A percentile compares a stretch with the other conserved stretches of the same genome.
phyloP scores from a whole-genome alignment of 2,329 filamentous ascomycete species.

The Nemania sp. region DNA sequence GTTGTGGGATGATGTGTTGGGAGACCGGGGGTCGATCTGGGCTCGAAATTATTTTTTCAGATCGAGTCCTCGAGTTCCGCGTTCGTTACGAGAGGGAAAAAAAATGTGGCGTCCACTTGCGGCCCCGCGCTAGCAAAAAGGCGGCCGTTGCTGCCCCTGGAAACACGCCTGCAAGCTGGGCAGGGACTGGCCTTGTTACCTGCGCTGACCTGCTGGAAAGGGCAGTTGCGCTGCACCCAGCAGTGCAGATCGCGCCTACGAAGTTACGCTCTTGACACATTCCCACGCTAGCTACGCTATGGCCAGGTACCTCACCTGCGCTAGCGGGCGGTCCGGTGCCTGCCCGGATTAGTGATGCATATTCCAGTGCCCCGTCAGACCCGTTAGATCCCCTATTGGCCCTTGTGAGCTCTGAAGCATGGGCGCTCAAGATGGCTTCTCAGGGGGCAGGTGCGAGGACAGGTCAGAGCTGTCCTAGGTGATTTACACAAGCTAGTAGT shows the following conservation, averaged over 20 bases:
- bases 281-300: conserved; percentile 12
- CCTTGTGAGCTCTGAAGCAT: conserved; percentile 1
- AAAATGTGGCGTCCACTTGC: conserved; percentile 29
- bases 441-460: conserved; percentile 1
- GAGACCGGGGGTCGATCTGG: conserved; percentile 9
- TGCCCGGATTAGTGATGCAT: too few species aligned
- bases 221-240: conserved; percentile 11
- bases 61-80: conserved; percentile 19
- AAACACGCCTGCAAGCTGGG: neutral
- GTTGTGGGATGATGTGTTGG: neutral
- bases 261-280: too few species aligned
- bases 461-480: neutral
- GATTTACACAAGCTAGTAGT: too few species aligned
- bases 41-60: conserved; percentile 20
- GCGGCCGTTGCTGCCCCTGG: conserved; percentile 16
- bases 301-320: conserved; percentile 22
- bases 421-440: conserved; percentile 5
- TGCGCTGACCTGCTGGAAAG: conserved; percentile 14
- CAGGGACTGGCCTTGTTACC: conserved; percentile 7
- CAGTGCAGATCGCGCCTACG: conserved; percentile 10
- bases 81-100: conserved; percentile 23
- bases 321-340: too few species aligned
- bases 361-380: conserved; percentile 16
- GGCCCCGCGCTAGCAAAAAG: conserved; percentile 28
- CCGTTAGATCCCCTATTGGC: conserved; percentile 20